A percentile compares a stretch with the other conserved stretches of the same genome.
Conservation (phyloP, 2,329 filamentous ascomycete species). For the Endoconidiophora laricicola region DNA sequence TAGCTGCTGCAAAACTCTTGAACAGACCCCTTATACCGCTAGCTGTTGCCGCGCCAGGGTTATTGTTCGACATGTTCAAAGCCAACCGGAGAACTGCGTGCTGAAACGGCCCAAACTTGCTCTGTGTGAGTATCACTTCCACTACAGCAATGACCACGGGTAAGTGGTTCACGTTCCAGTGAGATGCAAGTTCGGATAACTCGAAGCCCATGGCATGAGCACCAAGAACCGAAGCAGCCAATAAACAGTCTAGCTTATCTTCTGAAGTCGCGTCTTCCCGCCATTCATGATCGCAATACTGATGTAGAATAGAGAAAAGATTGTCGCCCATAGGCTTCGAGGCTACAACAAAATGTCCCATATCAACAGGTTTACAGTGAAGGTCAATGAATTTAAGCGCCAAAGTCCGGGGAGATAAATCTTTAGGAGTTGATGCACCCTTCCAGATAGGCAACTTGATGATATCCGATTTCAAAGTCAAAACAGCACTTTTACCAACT, state of each 20-base stretch:
- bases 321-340: conserved; percentile 13
- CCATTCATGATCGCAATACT: conserved; percentile 9
- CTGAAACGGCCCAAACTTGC: conserved; percentile 25
- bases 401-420: conserved; percentile 45
- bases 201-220: conserved; percentile 33
- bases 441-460: conserved; percentile 44
- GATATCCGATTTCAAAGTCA: conserved; percentile 36
- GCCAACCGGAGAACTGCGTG: conserved; percentile 49
- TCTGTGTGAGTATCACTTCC: conserved; percentile 22
- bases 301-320: conserved; percentile 14
- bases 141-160: conserved; percentile 34
- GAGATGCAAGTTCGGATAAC: conserved; percentile 24
- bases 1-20: conserved; percentile 28
- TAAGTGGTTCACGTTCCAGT: conserved; percentile 34
- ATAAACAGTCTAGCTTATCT: conserved; percentile 12
- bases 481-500: conserved; percentile 39
- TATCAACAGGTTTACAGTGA: conserved; percentile 11
- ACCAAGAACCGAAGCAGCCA: conserved; percentile 34
- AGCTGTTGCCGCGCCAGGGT: conserved; percentile 46
- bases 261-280: conserved; percentile 9
- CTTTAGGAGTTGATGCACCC: conserved; percentile 25
- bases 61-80: conserved; percentile 76
- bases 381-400: conserved; percentile 26
- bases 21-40: conserved; percentile 48
- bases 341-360: conserved; percentile 9